A percentile compares a stretch with the other conserved stretches of the same genome.
Conservation (phyloP, 306 rosid species). For the Psophocarpus tetragonolobus region DNA sequence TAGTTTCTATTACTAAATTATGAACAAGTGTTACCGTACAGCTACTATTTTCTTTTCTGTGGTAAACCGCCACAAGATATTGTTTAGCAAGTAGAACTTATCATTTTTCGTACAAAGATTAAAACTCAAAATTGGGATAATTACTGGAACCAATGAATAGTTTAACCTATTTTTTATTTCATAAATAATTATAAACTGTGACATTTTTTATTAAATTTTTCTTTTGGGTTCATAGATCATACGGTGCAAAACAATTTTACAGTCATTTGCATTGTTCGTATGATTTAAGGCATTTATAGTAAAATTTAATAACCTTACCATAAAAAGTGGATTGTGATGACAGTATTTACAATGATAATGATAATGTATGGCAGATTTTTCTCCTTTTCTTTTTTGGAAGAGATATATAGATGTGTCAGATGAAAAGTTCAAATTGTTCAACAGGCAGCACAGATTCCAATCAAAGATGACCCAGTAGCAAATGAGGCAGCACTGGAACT, state of each 20-base stretch:
- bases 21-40: neutral
- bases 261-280: too few species aligned
- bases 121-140: neutral
- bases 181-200: neutral
- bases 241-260: too few species aligned
- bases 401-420: neutral
- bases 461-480: constrained; percentile 70
- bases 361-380: too few species aligned
- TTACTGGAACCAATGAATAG: neutral
- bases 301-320: too few species aligned
- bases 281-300: too few species aligned
- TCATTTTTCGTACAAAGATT: neutral
- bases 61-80: neutral
- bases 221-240: too few species aligned
- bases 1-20: too few species aligned
- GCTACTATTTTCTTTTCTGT: neutral
- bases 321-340: too few species aligned
- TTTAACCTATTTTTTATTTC: neutral
- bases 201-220: neutral
- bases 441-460: constrained; percentile 94
- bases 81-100: too few species aligned
- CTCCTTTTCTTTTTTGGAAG: neutral
- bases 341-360: too few species aligned
- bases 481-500: constrained; percentile 77
- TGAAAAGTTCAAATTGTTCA: constrained; percentile 3